These are phyloP conservation scores for Chaetomium cochliodes DNA, from an alignment of 495 filamentous ascomycete genomes.

Conservation along the genomic window DNA sequence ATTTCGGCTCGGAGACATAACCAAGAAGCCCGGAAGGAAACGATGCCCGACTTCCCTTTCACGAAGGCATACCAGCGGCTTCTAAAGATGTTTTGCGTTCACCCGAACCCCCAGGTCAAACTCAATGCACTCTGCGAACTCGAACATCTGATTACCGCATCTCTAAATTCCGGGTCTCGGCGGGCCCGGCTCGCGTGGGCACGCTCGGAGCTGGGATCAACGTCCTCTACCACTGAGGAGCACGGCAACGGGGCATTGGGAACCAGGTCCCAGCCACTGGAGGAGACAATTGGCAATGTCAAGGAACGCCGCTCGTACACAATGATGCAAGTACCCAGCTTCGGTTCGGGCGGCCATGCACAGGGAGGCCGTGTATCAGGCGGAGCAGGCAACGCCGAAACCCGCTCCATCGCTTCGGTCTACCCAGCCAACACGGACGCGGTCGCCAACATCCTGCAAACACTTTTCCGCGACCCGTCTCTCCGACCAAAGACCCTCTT, in stretches of 20 bases:
- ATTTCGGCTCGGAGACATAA: conserved; percentile 36
- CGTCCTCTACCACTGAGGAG: conserved; percentile 37
- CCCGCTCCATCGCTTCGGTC: conserved; percentile 44
- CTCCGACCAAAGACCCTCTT: conserved; percentile 88
- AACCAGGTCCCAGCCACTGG: conserved; percentile 47
- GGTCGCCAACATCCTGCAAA: conserved; percentile 75
- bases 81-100: conserved; percentile 81
- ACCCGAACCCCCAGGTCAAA: conserved; percentile 84
- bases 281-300: conserved; percentile 66
- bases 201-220: conserved; percentile 38
- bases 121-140: conserved; percentile 81
- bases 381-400: conserved; percentile 38
- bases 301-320: conserved; percentile 66
- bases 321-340: conserved; percentile 39
- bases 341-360: conserved; percentile 27
- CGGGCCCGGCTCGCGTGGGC: conserved; percentile 38
- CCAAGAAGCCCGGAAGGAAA: conserved; percentile 40
- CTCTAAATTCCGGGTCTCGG: conserved; percentile 54
- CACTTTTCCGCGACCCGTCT: conserved; percentile 71
- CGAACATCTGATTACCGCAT: conserved; percentile 75
- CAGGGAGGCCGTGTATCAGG: conserved; percentile 31
- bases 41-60: conserved; percentile 65
- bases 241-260: conserved; percentile 21
- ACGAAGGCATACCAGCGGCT: conserved; percentile 73
- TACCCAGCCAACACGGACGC: conserved; percentile 61